These are phyloP conservation scores for Didymella lethalis DNA, from an alignment of 2,329 filamentous ascomycete species.

Conservation along the genomic window DNA sequence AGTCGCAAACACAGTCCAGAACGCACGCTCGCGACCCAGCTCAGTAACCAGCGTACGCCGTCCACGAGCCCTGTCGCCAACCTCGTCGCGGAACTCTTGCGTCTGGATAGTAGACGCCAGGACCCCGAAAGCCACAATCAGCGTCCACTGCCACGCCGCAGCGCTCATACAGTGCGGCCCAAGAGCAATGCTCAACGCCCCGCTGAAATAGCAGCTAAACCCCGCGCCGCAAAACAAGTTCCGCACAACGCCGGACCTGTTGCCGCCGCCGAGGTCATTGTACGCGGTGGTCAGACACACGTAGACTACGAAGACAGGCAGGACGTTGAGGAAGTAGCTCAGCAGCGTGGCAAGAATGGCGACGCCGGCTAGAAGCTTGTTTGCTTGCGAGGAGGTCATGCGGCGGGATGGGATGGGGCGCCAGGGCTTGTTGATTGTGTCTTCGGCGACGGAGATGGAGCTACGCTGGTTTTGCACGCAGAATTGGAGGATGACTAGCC, in stretches of 20 bases:
- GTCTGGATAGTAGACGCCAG: conserved; percentile 52
- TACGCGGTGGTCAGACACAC: conserved; percentile 34
- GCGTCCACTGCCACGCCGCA: conserved; percentile 41
- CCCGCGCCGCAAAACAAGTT: conserved; percentile 45
- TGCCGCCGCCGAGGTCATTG: conserved; percentile 42
- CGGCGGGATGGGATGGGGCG: conserved; percentile 39
- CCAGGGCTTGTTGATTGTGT: conserved; percentile 54
- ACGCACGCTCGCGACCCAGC: conserved; percentile 58
- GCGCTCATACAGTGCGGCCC: conserved; percentile 20
- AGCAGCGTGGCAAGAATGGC: conserved; percentile 5
- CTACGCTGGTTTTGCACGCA: conserved; percentile 52
- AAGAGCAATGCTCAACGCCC: conserved; percentile 38
- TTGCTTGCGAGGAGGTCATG: conserved; percentile 31
- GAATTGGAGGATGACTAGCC: conserved; percentile 52
- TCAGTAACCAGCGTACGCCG: conserved; percentile 84
- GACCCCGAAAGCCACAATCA: conserved; percentile 31
- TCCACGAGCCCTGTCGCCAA: conserved; percentile 69
- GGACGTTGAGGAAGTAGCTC: conserved; percentile 19
- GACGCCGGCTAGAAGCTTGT: conserved; percentile 19
- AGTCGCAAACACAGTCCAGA: conserved; percentile 21
- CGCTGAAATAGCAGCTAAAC: conserved; percentile 39
- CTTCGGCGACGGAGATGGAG: conserved; percentile 47
- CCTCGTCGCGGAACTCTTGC: conserved; percentile 51
- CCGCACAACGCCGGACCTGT: conserved; percentile 36
- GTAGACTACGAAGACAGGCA: conserved; percentile 29